Evolutionary conservation across 208 protist species (phyloP).

Genomic region (Perkinsela sp.): DNA sequence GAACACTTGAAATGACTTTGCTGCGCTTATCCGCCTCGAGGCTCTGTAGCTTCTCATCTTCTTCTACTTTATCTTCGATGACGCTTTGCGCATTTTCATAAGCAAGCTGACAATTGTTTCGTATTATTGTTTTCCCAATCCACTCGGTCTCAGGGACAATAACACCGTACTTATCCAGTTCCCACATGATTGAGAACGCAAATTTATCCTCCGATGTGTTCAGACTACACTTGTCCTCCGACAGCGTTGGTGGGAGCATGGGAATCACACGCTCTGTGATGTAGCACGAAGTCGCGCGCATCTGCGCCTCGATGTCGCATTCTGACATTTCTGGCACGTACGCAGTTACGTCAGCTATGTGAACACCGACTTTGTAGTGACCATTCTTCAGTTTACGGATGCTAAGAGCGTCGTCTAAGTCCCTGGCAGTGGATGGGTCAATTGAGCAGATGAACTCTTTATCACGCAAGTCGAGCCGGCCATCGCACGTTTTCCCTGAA

Average conservation of each 20-base stretch:
- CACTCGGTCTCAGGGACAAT: slow-evolving; percentile 44
- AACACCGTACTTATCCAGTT: slow-evolving; percentile 37
- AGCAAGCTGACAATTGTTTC: slow-evolving; percentile 54
- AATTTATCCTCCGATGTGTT: slow-evolving; percentile 56
- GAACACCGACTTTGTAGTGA: slow-evolving; percentile 73
- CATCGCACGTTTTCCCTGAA: slow-evolving; percentile 20
- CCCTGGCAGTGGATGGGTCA: slow-evolving; percentile 73
- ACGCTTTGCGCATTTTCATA: slow-evolving; percentile 77
- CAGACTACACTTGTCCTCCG: slow-evolving; percentile 80
- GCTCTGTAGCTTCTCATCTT: slow-evolving; percentile 5
- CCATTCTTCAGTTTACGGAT: slow-evolving; percentile 37
- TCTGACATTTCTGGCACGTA: slow-evolving; percentile 66
- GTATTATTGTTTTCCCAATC: slow-evolving; percentile 73
- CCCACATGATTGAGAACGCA: slow-evolving; percentile 75
- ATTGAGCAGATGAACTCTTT: slow-evolving; percentile 52
- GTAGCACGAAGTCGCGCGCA: slow-evolving; percentile 79
- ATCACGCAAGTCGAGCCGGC: slow-evolving; percentile 53
- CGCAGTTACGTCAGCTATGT: slow-evolving; percentile 88
- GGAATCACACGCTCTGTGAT: slow-evolving; percentile 79
- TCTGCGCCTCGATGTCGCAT: slow-evolving; percentile 72
- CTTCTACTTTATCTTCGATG: slow-evolving; percentile 35
- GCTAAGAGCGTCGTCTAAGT: slow-evolving; percentile 61
- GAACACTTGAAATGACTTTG: slow-evolving; percentile 17
- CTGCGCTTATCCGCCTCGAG: slow-evolving; percentile 4
- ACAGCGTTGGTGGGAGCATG: slow-evolving; percentile 82